Conservation (phyloP, 1,284 basidiomycete species). For the Leccinum pachyderme region DNA sequence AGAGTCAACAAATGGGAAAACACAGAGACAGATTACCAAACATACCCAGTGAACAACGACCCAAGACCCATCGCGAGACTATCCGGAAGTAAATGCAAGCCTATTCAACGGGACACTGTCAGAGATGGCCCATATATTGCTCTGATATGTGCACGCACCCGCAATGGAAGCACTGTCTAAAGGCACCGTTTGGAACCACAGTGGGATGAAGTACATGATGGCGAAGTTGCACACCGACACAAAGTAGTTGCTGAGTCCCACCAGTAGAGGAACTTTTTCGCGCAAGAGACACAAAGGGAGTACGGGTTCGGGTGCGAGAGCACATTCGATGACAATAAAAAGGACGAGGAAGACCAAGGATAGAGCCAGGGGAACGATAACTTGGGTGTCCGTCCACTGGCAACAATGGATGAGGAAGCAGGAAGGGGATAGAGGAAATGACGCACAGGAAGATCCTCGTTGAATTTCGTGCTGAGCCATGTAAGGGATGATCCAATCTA, state of each 20-base stretch:
- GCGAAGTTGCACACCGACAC: slow-evolving; percentile 73
- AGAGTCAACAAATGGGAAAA: neutral
- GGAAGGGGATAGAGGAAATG: neutral
- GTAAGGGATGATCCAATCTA: slow-evolving; percentile 16
- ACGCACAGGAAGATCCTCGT: slow-evolving; percentile 16
- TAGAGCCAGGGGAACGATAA: slow-evolving; percentile 10
- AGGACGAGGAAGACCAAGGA: slow-evolving; percentile 12
- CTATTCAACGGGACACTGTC: neutral
- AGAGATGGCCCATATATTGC: neutral
- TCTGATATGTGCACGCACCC: slow-evolving; percentile 34
- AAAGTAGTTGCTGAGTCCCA: slow-evolving; percentile 17
- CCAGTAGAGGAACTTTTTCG: slow-evolving; percentile 13
- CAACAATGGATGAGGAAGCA: neutral
- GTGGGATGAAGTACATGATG: slow-evolving; percentile 75
- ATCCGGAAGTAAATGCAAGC: slow-evolving; percentile 17
- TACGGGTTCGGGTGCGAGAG: slow-evolving; percentile 10
- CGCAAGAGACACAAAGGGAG: slow-evolving; percentile 9
- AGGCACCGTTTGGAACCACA: slow-evolving; percentile 83
- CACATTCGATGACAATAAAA: slow-evolving; percentile 11
- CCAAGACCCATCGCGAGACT: slow-evolving; percentile 18
- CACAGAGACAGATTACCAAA: neutral
- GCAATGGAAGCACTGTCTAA: slow-evolving; percentile 61
- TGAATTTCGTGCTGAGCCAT: slow-evolving; percentile 19
- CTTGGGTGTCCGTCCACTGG: slow-evolving; percentile 11
- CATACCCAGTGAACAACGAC: slow-evolving; percentile 7